Conservation (phyloP, 768 basidiomycete species). For the Boletus sp. region DNA sequence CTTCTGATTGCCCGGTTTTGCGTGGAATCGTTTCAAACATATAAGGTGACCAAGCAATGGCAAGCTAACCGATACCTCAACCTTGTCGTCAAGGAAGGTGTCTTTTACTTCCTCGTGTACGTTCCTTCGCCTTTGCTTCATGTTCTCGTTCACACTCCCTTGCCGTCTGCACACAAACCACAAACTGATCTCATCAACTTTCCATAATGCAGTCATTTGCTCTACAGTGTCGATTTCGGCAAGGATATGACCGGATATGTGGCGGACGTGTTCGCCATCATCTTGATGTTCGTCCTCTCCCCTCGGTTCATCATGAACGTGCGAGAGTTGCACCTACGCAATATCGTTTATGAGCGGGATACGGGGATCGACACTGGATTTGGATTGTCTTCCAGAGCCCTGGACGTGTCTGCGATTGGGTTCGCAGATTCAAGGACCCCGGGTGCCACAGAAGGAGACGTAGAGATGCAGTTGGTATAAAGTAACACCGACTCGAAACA, state of each 20-base stretch:
- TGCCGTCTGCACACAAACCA: not conserved
- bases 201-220: conserved; percentile 7
- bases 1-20: conserved; percentile 3
- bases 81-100: conserved; percentile 12
- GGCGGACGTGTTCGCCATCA: not conserved
- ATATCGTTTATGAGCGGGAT: not conserved
- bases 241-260: not conserved
- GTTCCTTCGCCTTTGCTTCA: not conserved
- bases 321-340: conserved; percentile 5
- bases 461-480: conserved; percentile 7
- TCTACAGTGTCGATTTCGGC: conserved; percentile 12
- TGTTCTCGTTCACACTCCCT: too few species aligned
- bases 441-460: not conserved
- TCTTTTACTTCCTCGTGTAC: conserved; percentile 19
- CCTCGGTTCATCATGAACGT: conserved; percentile 21
- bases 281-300: conserved; percentile 7
- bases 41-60: conserved; percentile 10
- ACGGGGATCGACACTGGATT: conserved; percentile 13
- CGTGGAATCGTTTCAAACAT: conserved; percentile 7
- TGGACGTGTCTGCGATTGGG: not conserved
- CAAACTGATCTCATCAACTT: not conserved
- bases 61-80: conserved; percentile 12
- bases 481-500: too few species aligned
- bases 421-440: not conserved
- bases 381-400: not conserved